These are phyloP conservation scores for Aphelidium insulamus DNA, from an alignment of 371 early-diverging fungal species.

Conservation along the genomic window DNA sequence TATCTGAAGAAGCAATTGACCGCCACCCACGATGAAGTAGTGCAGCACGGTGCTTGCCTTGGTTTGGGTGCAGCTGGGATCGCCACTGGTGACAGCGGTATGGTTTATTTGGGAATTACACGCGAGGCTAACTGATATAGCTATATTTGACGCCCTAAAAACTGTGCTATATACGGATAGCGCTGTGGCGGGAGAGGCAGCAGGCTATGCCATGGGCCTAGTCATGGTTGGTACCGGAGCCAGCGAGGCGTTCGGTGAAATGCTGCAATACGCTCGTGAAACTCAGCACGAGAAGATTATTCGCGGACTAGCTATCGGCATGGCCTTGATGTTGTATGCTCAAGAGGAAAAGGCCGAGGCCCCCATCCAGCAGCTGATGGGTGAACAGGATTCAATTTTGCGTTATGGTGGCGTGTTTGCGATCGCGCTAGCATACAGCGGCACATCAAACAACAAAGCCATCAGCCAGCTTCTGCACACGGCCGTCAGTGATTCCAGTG, in stretches of 20 bases:
- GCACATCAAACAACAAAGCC: conserved; percentile 90
- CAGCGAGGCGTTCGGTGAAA: conserved; percentile 59
- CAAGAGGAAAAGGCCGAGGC: conserved; percentile 77
- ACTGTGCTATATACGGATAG: conserved; percentile 71
- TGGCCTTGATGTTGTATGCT: conserved; percentile 87
- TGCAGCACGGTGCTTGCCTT: conserved; percentile 94
- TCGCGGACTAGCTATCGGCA: conserved; percentile 78
- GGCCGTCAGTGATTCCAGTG: conserved; percentile 92
- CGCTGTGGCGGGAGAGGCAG: conserved; percentile 94
- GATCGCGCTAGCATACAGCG: conserved; percentile 91
- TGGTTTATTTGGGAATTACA: neutral
- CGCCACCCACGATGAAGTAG: conserved; percentile 52
- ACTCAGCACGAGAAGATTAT: conserved; percentile 97
- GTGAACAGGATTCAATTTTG: conserved; percentile 73
- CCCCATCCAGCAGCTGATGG: conserved; percentile 50
- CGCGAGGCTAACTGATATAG: conserved; percentile 6
- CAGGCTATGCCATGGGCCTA: conserved; percentile 91
- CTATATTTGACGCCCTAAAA: conserved; percentile 65
- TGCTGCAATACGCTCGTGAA: conserved; percentile 85
- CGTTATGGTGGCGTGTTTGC: conserved; percentile 91
- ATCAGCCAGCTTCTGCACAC: conserved; percentile 82
- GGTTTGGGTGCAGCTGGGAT: conserved; percentile 93
- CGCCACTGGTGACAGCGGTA: conserved; percentile 69
- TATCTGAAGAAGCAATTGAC: conserved; percentile 61
- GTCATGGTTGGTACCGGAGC: conserved; percentile 87